These are phyloP conservation scores for Picochlorum sp. DNA, from an alignment of 139 green algal species.

Conservation along the genomic window DNA sequence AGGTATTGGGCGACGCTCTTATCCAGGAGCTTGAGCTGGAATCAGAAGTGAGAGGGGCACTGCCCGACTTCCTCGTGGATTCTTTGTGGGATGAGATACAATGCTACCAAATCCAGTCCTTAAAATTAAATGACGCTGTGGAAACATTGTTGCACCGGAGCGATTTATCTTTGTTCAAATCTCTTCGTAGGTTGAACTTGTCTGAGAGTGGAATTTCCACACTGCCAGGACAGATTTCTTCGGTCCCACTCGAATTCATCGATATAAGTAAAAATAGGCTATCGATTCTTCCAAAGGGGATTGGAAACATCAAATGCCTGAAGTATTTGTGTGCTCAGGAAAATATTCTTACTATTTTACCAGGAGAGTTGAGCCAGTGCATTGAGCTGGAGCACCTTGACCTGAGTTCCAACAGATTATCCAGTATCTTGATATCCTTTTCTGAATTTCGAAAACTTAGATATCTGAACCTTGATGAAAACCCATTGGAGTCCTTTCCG, in stretches of 20 bases:
- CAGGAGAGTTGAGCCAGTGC: slow-evolving; percentile 65
- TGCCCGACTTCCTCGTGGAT: too few relatives aligned
- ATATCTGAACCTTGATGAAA: slow-evolving; percentile 61
- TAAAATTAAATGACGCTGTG: too few relatives aligned
- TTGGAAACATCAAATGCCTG: slow-evolving; percentile 57
- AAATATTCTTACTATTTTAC: slow-evolving; percentile 70
- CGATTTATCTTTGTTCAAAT: too few relatives aligned
- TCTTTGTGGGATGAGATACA: too few relatives aligned
- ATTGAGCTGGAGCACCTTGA: slow-evolving; percentile 61
- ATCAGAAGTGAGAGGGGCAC: too few relatives aligned
- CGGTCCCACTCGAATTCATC: slow-evolving; percentile 31
- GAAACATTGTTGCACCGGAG: too few relatives aligned
- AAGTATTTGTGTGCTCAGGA: slow-evolving; percentile 58
- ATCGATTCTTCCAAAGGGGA: slow-evolving; percentile 45
- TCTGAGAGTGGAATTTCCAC: slow-evolving; percentile 37
- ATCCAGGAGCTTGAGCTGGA: too few relatives aligned
- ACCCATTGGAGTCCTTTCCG: slow-evolving; percentile 90
- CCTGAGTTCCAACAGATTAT: slow-evolving; percentile 78
- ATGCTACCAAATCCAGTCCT: too few relatives aligned
- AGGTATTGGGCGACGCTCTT: too few relatives aligned
- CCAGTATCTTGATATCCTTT: slow-evolving; percentile 58
- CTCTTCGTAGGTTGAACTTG: slow-evolving; percentile 52
- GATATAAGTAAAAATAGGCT: slow-evolving; percentile 52
- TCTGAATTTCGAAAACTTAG: slow-evolving; percentile 35
- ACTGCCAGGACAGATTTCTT: slow-evolving; percentile 23